These are phyloP conservation scores for Moesziomyces globuligerus DNA, from an alignment of 1,284 basidiomycete genomes.

Conservation along the genomic window DNA sequence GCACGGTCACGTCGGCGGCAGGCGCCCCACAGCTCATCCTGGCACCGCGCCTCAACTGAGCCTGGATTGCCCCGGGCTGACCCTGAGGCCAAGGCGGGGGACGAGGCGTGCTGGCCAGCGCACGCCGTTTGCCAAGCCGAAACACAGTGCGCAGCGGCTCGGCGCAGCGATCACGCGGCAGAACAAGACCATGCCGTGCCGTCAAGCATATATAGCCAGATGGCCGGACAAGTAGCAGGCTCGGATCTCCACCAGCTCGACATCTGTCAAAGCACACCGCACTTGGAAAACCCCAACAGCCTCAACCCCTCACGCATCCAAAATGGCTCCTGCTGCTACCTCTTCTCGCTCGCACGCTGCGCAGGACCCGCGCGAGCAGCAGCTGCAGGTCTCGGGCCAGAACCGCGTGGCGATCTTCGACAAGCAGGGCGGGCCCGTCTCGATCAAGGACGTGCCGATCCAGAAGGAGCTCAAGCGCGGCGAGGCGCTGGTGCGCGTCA, in stretches of 20 bases:
- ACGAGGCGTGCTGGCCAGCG: no score
- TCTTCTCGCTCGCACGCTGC: slow-evolving; percentile 14
- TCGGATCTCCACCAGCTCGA: not conserved
- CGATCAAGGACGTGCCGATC: slow-evolving; percentile 69
- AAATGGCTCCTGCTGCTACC: slow-evolving; percentile 46
- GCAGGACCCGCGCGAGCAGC: slow-evolving; percentile 50
- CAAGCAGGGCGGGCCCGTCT: slow-evolving; percentile 55
- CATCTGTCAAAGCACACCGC: not conserved
- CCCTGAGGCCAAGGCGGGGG: no score
- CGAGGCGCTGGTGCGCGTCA: slow-evolving; percentile 82
- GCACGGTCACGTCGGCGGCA: no score
- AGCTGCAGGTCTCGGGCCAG: slow-evolving; percentile 42
- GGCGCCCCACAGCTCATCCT: no score
- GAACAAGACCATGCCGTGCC: no score
- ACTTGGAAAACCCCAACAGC: not conserved
- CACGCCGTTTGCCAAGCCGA: no score
- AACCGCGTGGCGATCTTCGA: slow-evolving; percentile 55
- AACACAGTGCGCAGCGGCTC: no score
- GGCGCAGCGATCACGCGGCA: no score
- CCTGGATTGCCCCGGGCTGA: no score
- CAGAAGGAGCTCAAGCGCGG: slow-evolving; percentile 77
- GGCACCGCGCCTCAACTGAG: no score
- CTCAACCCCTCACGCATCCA: slow-evolving; percentile 1
- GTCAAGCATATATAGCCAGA: not conserved
- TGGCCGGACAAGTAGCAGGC: no score